A percentile compares a stretch with the other conserved stretches of the same genome.
These are phyloP conservation scores for Huntiella decipiens DNA, from an alignment of 2,329 filamentous ascomycete species.

Conservation along the genomic window DNA sequence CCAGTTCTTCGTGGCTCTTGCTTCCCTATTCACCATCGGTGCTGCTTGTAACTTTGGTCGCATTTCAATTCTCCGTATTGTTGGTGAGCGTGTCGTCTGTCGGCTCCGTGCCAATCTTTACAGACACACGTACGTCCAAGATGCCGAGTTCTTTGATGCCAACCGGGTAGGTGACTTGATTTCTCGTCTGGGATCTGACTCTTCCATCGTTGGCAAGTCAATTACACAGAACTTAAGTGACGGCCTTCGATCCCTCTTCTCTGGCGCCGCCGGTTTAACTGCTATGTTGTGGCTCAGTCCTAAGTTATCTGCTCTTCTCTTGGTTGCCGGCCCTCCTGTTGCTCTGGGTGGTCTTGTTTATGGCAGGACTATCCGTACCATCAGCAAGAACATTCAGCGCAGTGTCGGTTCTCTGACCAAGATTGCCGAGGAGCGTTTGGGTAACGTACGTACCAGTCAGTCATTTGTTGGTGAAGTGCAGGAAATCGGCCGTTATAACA, in stretches of 20 bases:
- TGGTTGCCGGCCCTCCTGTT: slow-evolving; percentile 76
- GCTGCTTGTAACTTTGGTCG: slow-evolving; percentile 84
- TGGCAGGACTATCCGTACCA: slow-evolving; percentile 67
- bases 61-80: slow-evolving; percentile 80
- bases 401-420: slow-evolving; percentile 86
- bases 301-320: slow-evolving; percentile 70
- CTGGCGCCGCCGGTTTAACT: slow-evolving; percentile 69
- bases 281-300: slow-evolving; percentile 95
- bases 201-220: slow-evolving; percentile 93
- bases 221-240: slow-evolving; percentile 97
- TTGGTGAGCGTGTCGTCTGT: slow-evolving; percentile 86
- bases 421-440: slow-evolving; percentile 92
- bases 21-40: slow-evolving; percentile 56
- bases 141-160: slow-evolving; percentile 96
- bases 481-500: slow-evolving; percentile 81
- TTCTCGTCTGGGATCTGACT: slow-evolving; percentile 85
- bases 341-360: slow-evolving; percentile 84
- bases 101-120: slow-evolving; percentile 79
- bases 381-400: slow-evolving; percentile 85
- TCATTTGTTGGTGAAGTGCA: slow-evolving; percentile 87
- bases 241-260: slow-evolving; percentile 78
- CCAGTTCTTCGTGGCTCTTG: slow-evolving; percentile 77
- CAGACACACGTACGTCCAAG: slow-evolving; percentile 82
- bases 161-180: slow-evolving; percentile 94
- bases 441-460: slow-evolving; percentile 91